These are phyloP conservation scores for Aquilaria sinensis DNA, from an alignment of 345 rosid genomes.

Conservation along the genomic window DNA sequence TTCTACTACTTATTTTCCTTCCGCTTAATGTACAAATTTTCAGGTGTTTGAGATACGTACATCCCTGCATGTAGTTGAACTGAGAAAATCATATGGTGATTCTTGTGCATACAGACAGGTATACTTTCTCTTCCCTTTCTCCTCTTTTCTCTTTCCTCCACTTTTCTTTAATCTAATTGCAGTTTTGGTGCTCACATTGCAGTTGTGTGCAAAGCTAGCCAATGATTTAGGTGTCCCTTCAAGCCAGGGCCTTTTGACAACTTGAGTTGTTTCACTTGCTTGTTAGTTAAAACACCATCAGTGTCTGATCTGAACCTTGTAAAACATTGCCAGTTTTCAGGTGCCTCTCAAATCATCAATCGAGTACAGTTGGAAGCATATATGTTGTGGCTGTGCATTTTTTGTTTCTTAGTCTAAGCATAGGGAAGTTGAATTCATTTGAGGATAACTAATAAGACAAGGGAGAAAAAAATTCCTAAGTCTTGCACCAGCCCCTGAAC, in stretches of 20 bases:
- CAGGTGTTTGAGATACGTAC: slow-evolving; percentile 89
- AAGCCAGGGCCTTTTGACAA: slow-evolving; percentile 22
- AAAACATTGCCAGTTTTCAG: background rate
- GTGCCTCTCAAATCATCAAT: background rate
- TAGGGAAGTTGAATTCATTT: too few species aligned
- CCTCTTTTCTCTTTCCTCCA: background rate
- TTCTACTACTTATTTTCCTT: background rate
- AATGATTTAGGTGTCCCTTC: slow-evolving; percentile 57
- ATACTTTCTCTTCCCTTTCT: background rate
- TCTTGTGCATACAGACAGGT: slow-evolving; percentile 74
- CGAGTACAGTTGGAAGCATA: too few species aligned
- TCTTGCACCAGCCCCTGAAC: too few species aligned
- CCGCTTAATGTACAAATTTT: background rate
- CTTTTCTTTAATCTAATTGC: background rate
- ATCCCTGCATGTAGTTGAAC: slow-evolving; percentile 72
- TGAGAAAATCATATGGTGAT: slow-evolving; percentile 83
- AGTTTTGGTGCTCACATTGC: slow-evolving; percentile 22
- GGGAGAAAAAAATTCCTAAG: too few species aligned
- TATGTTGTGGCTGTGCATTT: too few species aligned
- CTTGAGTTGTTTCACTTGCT: slow-evolving; percentile 8
- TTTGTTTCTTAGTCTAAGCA: too few species aligned
- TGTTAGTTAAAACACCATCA: background rate
- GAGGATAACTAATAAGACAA: too few species aligned
- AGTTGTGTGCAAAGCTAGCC: slow-evolving; percentile 71
- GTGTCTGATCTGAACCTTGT: background rate